Conservation (phyloP, 2,329 filamentous ascomycete species). For the Paraconiothyrium sp. region DNA sequence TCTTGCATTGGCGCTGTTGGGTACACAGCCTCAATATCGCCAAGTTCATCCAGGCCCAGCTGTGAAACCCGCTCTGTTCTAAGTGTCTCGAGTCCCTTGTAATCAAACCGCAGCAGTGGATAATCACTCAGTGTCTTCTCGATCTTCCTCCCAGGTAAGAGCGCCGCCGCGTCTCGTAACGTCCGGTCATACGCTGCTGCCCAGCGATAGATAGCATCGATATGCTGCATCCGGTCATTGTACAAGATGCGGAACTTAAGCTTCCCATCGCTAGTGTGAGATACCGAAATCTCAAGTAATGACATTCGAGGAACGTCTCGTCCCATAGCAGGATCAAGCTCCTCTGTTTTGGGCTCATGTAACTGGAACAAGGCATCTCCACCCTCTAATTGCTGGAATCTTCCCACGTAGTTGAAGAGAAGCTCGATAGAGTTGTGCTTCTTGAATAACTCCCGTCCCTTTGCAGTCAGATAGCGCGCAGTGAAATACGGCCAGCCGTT, state of each 20-base stretch:
- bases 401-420: constrained; percentile 64
- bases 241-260: constrained; percentile 24
- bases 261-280: constrained; percentile 12
- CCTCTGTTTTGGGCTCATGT: not conserved
- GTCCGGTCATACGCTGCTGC: constrained; percentile 15
- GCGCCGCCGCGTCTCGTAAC: constrained; percentile 9
- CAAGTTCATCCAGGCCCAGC: constrained; percentile 19
- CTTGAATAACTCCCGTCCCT: constrained; percentile 30
- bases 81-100: constrained; percentile 26
- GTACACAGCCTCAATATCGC: constrained; percentile 21
- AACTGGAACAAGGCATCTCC: constrained; percentile 57
- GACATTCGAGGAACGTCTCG: constrained; percentile 14
- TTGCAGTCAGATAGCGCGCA: constrained; percentile 25
- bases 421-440: constrained; percentile 63
- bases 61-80: constrained; percentile 18
- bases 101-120: constrained; percentile 20
- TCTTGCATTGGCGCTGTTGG: constrained; percentile 26
- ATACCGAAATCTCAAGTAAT: constrained; percentile 22
- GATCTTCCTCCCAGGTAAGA: constrained; percentile 1
- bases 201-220: constrained; percentile 27
- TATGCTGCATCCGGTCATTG: constrained; percentile 27
- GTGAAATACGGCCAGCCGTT: constrained; percentile 60
- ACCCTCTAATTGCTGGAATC: constrained; percentile 57
- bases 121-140: constrained; percentile 21
- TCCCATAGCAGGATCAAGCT: constrained; percentile 8